Evolutionary conservation across 441 rosid genomes (phyloP).

Genomic region (Arabidopsis hybrid): DNA sequence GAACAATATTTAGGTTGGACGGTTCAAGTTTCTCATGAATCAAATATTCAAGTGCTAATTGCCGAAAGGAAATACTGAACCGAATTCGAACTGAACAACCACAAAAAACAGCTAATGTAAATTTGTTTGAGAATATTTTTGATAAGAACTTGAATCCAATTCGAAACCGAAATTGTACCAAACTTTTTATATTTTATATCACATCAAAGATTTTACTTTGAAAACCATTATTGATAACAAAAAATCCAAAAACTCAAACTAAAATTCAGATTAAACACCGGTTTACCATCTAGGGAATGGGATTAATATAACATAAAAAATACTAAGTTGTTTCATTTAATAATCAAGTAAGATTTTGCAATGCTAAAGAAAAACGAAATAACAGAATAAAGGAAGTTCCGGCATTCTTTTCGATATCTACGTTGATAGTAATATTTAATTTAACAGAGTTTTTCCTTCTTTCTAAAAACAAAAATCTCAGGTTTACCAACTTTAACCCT

Average conservation of each 20-base stretch:
- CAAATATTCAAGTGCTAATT: no score
- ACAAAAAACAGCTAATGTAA: no score
- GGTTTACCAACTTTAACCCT: conserved; percentile 31
- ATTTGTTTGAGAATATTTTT: no score
- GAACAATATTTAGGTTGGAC: no score
- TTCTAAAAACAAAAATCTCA: conserved; percentile 25
- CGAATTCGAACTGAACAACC: no score
- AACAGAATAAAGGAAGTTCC: conserved; percentile 62
- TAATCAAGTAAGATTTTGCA: neutral
- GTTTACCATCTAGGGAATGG: neutral
- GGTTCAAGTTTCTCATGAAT: no score
- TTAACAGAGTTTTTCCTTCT: conserved; percentile 25
- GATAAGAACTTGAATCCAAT: no score
- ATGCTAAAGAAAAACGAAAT: conserved; percentile 5
- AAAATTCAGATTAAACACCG: neutral
- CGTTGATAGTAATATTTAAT: conserved; percentile 19
- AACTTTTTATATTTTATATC: no score
- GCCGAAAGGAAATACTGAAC: no score
- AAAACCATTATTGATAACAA: neutral
- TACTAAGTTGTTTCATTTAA: neutral
- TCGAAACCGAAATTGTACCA: no score
- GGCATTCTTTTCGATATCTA: conserved; percentile 59
- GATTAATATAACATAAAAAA: neutral
- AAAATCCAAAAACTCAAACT: neutral
- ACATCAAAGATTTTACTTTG: no score